phyloP scores from a whole-genome alignment of 2,329 filamentous ascomycete genomes.

The Immersiporthe knoxdaviesiana region DNA sequence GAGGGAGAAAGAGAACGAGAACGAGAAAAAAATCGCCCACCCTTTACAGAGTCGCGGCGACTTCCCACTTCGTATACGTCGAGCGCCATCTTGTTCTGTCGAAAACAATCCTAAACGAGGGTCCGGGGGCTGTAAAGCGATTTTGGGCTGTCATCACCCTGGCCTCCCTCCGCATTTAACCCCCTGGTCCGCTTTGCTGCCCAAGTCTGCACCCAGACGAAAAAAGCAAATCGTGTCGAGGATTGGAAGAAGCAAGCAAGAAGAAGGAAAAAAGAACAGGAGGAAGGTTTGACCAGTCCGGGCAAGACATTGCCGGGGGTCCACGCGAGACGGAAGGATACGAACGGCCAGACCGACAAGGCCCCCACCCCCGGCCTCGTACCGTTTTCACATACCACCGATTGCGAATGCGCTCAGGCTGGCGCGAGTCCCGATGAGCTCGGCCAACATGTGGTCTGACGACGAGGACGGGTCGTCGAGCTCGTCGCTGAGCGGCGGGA shows the following conservation, averaged over 20 bases:
- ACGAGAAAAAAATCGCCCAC: not conserved
- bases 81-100: not conserved
- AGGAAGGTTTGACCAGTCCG: not conserved
- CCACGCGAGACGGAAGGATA: not conserved
- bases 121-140: not conserved
- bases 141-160: not conserved
- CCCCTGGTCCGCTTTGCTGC: not conserved
- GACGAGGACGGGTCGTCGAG: slow-evolving; percentile 25
- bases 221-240: slow-evolving; percentile 4
- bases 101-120: not conserved
- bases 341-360: not conserved
- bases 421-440: slow-evolving; percentile 20
- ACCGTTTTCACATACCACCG: not conserved
- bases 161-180: not conserved
- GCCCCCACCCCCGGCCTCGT: not conserved
- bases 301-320: not conserved
- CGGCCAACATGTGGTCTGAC: slow-evolving; percentile 31
- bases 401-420: slow-evolving; percentile 26
- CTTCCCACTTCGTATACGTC: not conserved
- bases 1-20: too few species aligned
- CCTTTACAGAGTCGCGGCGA: not conserved
- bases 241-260: too few species aligned
- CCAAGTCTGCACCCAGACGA: not conserved
- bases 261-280: not conserved
- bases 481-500: slow-evolving; percentile 8